A percentile compares a stretch with the other conserved stretches of the same genome.
phyloP scores from a whole-genome alignment of 176 grass and related monocot genomes.

The Puccinellia tenuiflora region DNA sequence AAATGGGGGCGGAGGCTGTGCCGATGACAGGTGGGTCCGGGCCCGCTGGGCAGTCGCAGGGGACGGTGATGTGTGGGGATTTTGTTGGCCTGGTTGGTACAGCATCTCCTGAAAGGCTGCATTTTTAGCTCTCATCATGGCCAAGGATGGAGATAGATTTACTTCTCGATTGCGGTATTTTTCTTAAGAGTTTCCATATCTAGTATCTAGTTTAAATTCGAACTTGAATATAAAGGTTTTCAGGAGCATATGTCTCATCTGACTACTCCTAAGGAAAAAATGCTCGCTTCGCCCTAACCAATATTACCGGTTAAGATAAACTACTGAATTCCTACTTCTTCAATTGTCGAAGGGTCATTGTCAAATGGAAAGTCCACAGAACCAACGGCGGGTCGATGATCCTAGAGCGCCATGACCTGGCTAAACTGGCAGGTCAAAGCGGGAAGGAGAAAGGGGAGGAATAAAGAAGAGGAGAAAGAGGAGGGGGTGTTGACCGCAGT shows the following conservation, averaged over 20 bases:
- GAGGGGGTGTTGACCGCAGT: background rate
- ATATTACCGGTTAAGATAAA: too few species aligned
- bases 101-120: background rate
- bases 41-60: background rate
- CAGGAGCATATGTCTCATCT: background rate
- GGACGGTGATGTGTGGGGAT: background rate
- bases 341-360: background rate
- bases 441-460: background rate
- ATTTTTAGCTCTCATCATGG: background rate
- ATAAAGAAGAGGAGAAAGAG: background rate
- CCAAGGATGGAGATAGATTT: background rate
- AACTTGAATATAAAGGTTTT: background rate
- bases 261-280: background rate
- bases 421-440: too few species aligned
- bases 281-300: background rate
- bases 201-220: background rate
- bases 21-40: slow-evolving; percentile 17
- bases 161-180: background rate
- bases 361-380: background rate
- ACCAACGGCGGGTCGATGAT: background rate
- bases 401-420: too few species aligned
- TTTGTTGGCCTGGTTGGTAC: background rate
- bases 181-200: background rate
- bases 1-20: background rate
- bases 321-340: background rate